Evolutionary conservation across 768 basidiomycete genomes (phyloP), one percentile per base, ranked within the genome.

Genomic region (Trametes meyenii): DNA sequence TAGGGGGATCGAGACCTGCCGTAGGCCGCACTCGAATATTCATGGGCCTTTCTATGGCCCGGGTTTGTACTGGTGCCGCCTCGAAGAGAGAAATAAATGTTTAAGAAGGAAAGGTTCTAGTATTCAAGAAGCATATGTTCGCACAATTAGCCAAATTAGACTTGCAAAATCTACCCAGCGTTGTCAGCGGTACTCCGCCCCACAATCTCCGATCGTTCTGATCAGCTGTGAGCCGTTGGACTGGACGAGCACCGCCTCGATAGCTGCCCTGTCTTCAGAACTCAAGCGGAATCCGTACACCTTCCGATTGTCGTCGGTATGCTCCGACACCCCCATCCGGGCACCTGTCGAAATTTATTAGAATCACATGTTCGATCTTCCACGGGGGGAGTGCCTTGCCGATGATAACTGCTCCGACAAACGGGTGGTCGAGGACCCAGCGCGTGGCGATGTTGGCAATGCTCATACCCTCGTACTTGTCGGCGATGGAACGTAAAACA

Each of bases 371-470:
- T 21, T 7, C 6, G 10, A 3, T 24, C 3, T 13, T 12, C n/a
- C 36, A 5, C 1, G 23, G 13, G 11, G 23, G 29, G 16, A 8
- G 65, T 77, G 21, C 21, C 42, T 7, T 63, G 87, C 91, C 92
- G 67, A 94, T 83, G 65, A 93, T 82, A 36, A 92, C 89, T 39
- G 90, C 89, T 11, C 89, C 91, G 17, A 93, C 90, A 64, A 82
- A 88, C 7, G 73, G 69, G 54, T 92, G 89, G 75, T 94, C 89
- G 21, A 94, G 78, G 0, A 92, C 88, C 91, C 91, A 93, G 16
- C 91, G 85, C 2, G 85, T 88, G 35, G 91, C 90, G 40, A 94
- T 76, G 69, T 92, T 92, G 55, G 92, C 84, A 39, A 94, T 85
- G 73, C 85, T 89, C 48, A 79, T 75, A 12, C 83, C 82, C 21